Evolutionary conservation across 805 yeast species (phyloP).

Genomic region (Dipodascus geniculatus): DNA sequence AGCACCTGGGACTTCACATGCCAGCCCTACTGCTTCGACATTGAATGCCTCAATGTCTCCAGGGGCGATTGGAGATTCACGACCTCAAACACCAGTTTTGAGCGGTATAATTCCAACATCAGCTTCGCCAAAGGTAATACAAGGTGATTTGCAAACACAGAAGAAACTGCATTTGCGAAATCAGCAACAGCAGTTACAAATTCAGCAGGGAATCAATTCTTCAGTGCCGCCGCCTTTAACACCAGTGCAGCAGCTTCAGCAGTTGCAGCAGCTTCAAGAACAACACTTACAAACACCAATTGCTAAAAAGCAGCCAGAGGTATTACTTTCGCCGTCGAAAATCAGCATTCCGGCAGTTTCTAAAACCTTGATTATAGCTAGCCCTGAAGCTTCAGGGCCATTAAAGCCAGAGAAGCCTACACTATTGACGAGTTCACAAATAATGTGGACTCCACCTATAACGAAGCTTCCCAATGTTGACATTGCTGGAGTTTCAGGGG

Average conservation of each 20-base stretch:
- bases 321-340: slow-evolving; percentile 16
- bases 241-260: not conserved
- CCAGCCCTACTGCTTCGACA: not conserved
- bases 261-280: not conserved
- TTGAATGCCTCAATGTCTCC: not conserved
- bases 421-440: slow-evolving; percentile 71
- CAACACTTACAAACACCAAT: not conserved
- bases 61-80: not conserved
- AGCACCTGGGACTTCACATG: not conserved
- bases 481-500: slow-evolving; percentile 33
- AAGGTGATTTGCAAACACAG: not conserved
- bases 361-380: slow-evolving; percentile 55
- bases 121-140: not conserved
- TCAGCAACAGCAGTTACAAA: not conserved
- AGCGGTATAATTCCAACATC: not conserved
- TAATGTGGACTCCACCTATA: slow-evolving; percentile 68
- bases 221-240: not conserved
- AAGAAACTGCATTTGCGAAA: not conserved
- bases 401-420: slow-evolving; percentile 70
- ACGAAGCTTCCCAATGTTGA: slow-evolving; percentile 73
- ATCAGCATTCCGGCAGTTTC: slow-evolving; percentile 21
- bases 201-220: not conserved
- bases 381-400: slow-evolving; percentile 52
- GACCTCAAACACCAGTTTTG: not conserved
- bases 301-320: not conserved